Base-by-base conservation (phyloP, 768 basidiomycete genomes). In the Tulasnella sp. region DNA sequence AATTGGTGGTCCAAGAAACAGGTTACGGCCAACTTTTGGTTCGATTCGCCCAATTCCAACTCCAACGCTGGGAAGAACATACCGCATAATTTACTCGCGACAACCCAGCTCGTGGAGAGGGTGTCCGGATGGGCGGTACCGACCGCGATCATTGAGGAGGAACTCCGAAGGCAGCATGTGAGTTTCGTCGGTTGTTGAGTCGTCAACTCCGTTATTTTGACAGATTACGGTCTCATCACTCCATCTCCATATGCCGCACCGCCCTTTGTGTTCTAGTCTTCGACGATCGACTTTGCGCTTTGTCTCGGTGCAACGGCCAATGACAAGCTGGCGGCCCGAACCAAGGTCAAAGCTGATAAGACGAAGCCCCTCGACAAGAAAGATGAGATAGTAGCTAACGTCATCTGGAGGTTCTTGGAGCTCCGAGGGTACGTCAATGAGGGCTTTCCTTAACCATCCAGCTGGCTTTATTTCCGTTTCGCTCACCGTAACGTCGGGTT, bases 331-430 rank as follows among this genome's bases (percentile, higher is more conserved):
- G 96, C 98, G 0, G 85, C 87, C 58, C 92, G 96, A 60, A 99
- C 97, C 74, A 94, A 93, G 85, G 89, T 89, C 58, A 94, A 92
- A 87, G 76, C 37, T 82, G 83, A 79, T 84, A 85, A n/a, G 88
- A 83, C 76, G 83, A 86, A 44, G 83, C 87, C 40, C 22, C 89
- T 99, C 40, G 97, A 99, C 81, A 98, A 98, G 88, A 99, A 99
- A 87, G 98, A 99, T 83, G 98, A 99, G 86, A 89, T 98, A 0
- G 98, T 99, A 4, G 97, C 97, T 11, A 99, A 99, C 85, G 96
- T 97, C 40, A 94, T 99, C 79, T 98, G 97, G 97, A 91, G 97
- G 77, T 98, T 99, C 90, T 90, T 99, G 79, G 97, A 98, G 86
- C 88, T 98, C 80, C 89, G 98, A 86, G 96, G 96, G 97, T 46